A percentile compares a stretch with the other conserved stretches of the same genome.
Conservation (phyloP, 1,284 basidiomycete species). For the Coniferiporia sulphurascens region DNA sequence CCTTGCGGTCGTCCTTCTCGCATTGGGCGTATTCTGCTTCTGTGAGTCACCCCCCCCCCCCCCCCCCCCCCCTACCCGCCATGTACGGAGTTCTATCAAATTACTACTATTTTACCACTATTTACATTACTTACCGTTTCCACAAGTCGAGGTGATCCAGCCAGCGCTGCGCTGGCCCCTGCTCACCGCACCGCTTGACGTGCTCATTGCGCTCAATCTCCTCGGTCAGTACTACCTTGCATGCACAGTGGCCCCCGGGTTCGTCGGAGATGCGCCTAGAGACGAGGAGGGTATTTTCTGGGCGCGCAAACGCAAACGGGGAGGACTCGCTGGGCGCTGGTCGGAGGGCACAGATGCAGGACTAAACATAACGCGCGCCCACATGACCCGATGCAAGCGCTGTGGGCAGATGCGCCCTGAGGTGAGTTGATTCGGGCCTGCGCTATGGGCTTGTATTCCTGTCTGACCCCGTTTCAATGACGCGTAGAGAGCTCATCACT, state of each 20-base stretch:
- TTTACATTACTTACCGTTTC: conserved; percentile 8
- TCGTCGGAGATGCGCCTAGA: conserved; percentile 48
- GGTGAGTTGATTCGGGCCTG: conserved; percentile 41
- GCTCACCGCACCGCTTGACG: conserved; percentile 60
- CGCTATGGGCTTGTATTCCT: not conserved
- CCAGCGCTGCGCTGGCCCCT: conserved; percentile 48
- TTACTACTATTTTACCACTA: not conserved
- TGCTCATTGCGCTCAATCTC: conserved; percentile 75
- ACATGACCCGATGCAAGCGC: conserved; percentile 58
- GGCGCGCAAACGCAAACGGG: conserved; percentile 40
- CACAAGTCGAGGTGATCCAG: conserved; percentile 68
- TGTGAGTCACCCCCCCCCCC: conserved; percentile 65
- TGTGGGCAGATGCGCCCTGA: conserved; percentile 77
- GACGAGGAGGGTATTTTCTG: conserved; percentile 44
- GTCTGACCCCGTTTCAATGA: not conserved
- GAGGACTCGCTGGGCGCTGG: conserved; percentile 29
- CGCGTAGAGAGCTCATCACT: conserved; percentile 86
- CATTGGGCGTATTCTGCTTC: conserved; percentile 69
- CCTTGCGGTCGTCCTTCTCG: conserved; percentile 70
- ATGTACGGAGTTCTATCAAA: not conserved
- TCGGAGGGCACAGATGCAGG: conserved; percentile 29
- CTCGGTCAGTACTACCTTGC: conserved; percentile 82
- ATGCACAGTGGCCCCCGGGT: conserved; percentile 74
- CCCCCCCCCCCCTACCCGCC: not conserved
- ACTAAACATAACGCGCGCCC: conserved; percentile 46